phyloP scores from a whole-genome alignment of 305 asterid species.

The Fraxinus greggii region DNA sequence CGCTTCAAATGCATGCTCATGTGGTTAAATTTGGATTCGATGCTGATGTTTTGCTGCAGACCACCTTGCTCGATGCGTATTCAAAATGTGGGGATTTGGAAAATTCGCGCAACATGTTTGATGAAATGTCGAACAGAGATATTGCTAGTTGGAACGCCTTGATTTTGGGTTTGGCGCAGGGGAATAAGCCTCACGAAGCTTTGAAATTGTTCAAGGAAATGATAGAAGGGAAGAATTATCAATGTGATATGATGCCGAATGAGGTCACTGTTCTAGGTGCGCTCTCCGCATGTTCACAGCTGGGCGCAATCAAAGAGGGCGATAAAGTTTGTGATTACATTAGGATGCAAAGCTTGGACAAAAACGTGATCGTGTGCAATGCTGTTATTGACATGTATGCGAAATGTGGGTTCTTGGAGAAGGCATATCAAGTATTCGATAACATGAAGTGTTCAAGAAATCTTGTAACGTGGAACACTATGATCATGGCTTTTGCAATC shows the following conservation, averaged over 20 bases:
- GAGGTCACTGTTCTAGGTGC: slow-evolving; percentile 88
- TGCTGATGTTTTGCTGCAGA: slow-evolving; percentile 64
- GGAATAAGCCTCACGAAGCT: slow-evolving; percentile 68
- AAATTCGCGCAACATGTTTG: slow-evolving; percentile 58
- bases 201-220: slow-evolving; percentile 54
- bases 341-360: slow-evolving; percentile 38
- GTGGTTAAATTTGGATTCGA: slow-evolving; percentile 53
- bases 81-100: slow-evolving; percentile 65
- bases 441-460: slow-evolving; percentile 51
- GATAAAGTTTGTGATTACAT: slow-evolving; percentile 49
- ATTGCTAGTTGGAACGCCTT: slow-evolving; percentile 85
- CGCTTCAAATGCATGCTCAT: slow-evolving; percentile 56
- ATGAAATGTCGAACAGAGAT: slow-evolving; percentile 69
- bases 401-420: slow-evolving; percentile 75
- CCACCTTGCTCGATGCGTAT: slow-evolving; percentile 73
- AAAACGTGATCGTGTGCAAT: slow-evolving; percentile 67
- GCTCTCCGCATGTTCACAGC: slow-evolving; percentile 81
- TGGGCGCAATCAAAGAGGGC: slow-evolving; percentile 70
- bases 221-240: slow-evolving; percentile 31
- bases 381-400: slow-evolving; percentile 83
- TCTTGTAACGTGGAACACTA: slow-evolving; percentile 81
- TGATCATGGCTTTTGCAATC: slow-evolving; percentile 89
- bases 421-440: slow-evolving; percentile 53
- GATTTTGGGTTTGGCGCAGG: slow-evolving; percentile 88
- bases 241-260: slow-evolving; percentile 45